Conservation (phyloP, 2,329 filamentous ascomycete species). For the Rhynchosporium graminicola region DNA sequence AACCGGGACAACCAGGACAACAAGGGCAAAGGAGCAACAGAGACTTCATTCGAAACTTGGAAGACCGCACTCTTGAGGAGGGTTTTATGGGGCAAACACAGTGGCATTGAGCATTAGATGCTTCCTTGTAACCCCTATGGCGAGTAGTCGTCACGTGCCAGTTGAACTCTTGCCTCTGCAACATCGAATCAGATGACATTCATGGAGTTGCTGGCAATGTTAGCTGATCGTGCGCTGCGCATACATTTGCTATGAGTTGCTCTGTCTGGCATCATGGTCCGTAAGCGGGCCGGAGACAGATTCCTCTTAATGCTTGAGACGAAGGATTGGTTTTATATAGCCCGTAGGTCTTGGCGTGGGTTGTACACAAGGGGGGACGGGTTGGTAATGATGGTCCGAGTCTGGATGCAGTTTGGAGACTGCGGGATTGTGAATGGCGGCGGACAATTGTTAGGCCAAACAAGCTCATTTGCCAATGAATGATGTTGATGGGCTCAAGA, state of each 20-base stretch:
- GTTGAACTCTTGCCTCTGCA: slow-evolving; percentile 19
- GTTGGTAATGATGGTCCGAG: not conserved
- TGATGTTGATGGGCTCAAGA: not conserved
- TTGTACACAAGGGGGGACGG: slow-evolving; percentile 10
- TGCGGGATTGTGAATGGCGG: not conserved
- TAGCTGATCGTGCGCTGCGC: not conserved
- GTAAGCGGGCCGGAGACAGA: not conserved
- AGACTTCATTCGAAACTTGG: slow-evolving; percentile 92
- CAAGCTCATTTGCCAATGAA: not conserved
- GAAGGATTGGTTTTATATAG: not conserved
- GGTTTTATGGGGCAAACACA: slow-evolving; percentile 73
- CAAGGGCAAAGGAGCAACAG: slow-evolving; percentile 61
- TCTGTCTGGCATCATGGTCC: not conserved
- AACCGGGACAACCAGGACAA: slow-evolving; percentile 47
- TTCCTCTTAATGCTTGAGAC: not conserved
- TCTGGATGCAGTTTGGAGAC: not conserved
- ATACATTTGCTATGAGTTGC: not conserved
- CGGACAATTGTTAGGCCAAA: not conserved
- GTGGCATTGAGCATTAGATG: slow-evolving; percentile 61
- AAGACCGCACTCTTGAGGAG: slow-evolving; percentile 92
- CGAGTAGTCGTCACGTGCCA: slow-evolving; percentile 25
- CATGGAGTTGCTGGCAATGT: not conserved
- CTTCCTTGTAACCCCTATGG: slow-evolving; percentile 17
- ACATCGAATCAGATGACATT: slow-evolving; percentile 10
- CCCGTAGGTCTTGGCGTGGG: not conserved